phyloP scores from a whole-genome alignment of 306 rosid species.

The Gillenia trifoliata region DNA sequence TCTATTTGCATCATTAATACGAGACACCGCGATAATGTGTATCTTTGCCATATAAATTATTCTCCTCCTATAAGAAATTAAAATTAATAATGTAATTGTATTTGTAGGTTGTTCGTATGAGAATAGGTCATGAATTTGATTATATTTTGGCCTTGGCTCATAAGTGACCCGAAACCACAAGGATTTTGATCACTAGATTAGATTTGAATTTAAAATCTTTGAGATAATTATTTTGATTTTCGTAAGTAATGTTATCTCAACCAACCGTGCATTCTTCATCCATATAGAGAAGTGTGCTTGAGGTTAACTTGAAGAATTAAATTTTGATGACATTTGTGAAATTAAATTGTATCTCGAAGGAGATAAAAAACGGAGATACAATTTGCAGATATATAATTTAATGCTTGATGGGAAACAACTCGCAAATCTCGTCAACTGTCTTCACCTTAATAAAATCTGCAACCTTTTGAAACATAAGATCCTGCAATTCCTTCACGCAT shows the following conservation, averaged over 20 bases:
- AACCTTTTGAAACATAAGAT: neutral
- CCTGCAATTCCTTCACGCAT: neutral
- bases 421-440: constrained; percentile 14
- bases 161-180: neutral
- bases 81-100: no score
- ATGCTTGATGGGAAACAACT: neutral
- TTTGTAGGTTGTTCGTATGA: no score
- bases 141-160: no score
- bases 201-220: neutral
- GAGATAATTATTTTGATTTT: neutral
- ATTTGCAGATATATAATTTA: no score
- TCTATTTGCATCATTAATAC: no score
- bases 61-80: no score
- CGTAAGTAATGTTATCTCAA: neutral
- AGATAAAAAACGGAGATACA: no score
- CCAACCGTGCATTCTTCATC: neutral
- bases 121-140: no score
- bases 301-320: neutral
- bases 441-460: constrained; percentile 4
- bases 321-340: neutral
- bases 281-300: neutral
- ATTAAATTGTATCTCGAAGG: neutral
- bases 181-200: neutral
- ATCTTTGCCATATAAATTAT: no score
- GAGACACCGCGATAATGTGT: no score